phyloP scores from a whole-genome alignment of 768 basidiomycete genomes.

The Leccinum uliginosum region DNA sequence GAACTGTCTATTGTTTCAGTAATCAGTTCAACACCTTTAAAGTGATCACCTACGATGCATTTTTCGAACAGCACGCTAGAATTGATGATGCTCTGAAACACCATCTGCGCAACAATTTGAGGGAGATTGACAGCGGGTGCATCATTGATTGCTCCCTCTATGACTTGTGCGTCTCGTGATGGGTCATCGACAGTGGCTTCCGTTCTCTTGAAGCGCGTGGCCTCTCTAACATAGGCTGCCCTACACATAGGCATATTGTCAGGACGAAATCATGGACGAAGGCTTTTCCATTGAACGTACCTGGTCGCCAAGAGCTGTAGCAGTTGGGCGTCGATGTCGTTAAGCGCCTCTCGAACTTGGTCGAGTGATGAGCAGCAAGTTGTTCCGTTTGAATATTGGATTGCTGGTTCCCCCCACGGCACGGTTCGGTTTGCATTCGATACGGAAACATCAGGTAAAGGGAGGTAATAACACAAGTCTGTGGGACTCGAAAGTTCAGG shows the following conservation, averaged over 20 bases:
- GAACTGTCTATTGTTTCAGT: conserved; percentile 7
- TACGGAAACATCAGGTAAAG: conserved; percentile 9
- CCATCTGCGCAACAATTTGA: conserved; percentile 19
- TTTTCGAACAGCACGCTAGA: conserved; percentile 22
- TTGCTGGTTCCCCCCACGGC: conserved; percentile 23
- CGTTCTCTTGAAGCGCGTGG: conserved; percentile 24
- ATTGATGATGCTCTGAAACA: conserved; percentile 18
- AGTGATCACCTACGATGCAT: conserved; percentile 15
- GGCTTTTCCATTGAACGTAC: not conserved
- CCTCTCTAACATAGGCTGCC: conserved; percentile 22
- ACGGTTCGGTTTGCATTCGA: conserved; percentile 17
- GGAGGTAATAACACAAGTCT: conserved; percentile 17
- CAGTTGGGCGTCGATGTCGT: conserved; percentile 17
- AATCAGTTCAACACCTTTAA: not conserved
- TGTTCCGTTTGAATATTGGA: conserved; percentile 16
- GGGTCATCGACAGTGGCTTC: conserved; percentile 8
- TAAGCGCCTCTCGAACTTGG: conserved; percentile 13
- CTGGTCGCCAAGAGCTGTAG: conserved; percentile 18
- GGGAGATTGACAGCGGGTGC: conserved; percentile 19
- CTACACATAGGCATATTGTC: not conserved
- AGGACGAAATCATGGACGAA: too few relatives aligned
- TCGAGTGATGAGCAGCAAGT: conserved; percentile 25
- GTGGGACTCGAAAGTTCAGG: not conserved
- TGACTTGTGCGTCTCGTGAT: conserved; percentile 15
- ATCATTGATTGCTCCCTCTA: conserved; percentile 16